Evolutionary conservation across 768 basidiomycete genomes (phyloP), one percentile per base, ranked within the genome.

Genomic region (Cystobasidium tubakii): DNA sequence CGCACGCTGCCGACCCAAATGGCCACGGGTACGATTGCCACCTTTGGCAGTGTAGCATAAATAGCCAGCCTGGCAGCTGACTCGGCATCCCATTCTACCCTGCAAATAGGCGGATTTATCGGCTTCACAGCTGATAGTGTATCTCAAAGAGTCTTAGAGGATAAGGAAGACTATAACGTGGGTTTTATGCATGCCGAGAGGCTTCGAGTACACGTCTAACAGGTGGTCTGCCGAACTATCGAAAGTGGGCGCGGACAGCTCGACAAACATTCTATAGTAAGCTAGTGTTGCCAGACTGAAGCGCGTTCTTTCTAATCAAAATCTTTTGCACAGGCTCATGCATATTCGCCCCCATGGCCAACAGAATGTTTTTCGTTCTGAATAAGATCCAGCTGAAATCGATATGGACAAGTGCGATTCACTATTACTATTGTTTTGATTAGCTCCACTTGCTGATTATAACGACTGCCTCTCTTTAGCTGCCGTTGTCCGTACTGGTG

Each of bases 1-100:
- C 55, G 39, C 65, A 79, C 78, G 0, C 63, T 79, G 1, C 75
- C 74, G 25, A 79, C 78, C 0, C 78, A 79, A 62, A 79, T 79
- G 71, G 77, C 73, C 0, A 79, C 78, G 0, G 76, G 75, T 0
- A 29, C 29, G 9, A 29, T 27, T 65, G 63, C 15, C 29, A 31
- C n/a, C n/a, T n/a, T n/a, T n/a, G n/a, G n/a, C n/a, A n/a, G n/a
- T n/a, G n/a, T n/a, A n/a, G n/a, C n/a, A n/a, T n/a, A n/a, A n/a
- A n/a, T n/a, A n/a, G n/a, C n/a, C n/a, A n/a, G n/a, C n/a, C n/a
- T n/a, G n/a, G n/a, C n/a, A n/a, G n/a, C n/a, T n/a, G n/a, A n/a
- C n/a, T n/a, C n/a, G 39, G 39, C 39, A 6, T 6, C 39, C 6
- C 15, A 62, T 21, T 39, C 21, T 65, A n/a, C 29, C 31, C 39